These are phyloP conservation scores for Fraxinus dipetala DNA, from an alignment of 305 asterid species.

Conservation along the genomic window DNA sequence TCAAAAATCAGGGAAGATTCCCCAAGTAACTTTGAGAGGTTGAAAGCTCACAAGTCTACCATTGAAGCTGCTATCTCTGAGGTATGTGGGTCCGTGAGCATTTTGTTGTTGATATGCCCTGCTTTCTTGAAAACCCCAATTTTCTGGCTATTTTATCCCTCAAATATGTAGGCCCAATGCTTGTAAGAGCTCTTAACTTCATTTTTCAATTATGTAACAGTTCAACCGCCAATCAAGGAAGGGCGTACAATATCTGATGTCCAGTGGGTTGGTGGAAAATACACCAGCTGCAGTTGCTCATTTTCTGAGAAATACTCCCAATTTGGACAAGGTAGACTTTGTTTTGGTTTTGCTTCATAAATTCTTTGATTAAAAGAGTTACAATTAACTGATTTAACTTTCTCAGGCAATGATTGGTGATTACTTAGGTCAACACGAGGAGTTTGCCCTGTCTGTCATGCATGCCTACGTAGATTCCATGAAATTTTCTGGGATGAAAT, in stretches of 20 bases:
- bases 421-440: constrained; percentile 98
- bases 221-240: constrained; percentile 85
- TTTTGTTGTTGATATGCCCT: constrained; percentile 22
- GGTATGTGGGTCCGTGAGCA: constrained; percentile 45
- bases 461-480: constrained; percentile 96
- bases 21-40: constrained; percentile 86
- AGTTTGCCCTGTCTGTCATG: constrained; percentile 98
- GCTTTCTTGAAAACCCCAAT: constrained; percentile 18
- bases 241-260: constrained; percentile 68
- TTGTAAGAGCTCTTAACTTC: constrained; percentile 25
- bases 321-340: constrained; percentile 73
- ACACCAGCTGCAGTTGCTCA: constrained; percentile 85
- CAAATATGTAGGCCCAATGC: constrained; percentile 21
- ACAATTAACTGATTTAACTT: constrained; percentile 28
- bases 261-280: constrained; percentile 84
- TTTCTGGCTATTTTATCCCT: constrained; percentile 18
- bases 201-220: constrained; percentile 43
- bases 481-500: constrained; percentile 88
- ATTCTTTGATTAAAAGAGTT: constrained; percentile 22
- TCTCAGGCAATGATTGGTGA: constrained; percentile 91
- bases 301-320: constrained; percentile 85
- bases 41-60: constrained; percentile 96
- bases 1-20: constrained; percentile 63
- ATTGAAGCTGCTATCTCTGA: constrained; percentile 95
- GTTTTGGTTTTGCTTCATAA: constrained; percentile 25